Conservation (phyloP, 2,329 filamentous ascomycete species). For the Periconia sp. region DNA sequence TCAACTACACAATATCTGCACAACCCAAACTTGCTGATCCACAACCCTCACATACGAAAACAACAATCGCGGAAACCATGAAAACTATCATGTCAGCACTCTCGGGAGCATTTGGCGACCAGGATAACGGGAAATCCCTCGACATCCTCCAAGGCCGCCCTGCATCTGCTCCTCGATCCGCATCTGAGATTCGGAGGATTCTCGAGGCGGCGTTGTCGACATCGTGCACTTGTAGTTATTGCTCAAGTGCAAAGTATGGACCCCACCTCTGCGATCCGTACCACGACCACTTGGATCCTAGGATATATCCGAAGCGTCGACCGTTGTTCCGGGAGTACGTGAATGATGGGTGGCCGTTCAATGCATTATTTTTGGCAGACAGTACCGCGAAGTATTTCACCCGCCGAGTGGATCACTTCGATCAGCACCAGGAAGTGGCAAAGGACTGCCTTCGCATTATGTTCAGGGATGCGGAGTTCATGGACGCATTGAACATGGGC, state of each 20-base stretch:
- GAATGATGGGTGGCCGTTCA: background rate
- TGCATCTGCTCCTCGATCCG: background rate
- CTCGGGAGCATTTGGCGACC: background rate
- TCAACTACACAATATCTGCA: no score
- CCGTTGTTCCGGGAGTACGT: background rate
- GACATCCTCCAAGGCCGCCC: background rate
- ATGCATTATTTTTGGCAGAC: background rate
- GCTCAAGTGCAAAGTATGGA: background rate
- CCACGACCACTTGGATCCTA: background rate
- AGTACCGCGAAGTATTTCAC: background rate
- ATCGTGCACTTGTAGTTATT: background rate
- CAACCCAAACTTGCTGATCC: no score
- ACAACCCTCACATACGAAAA: no score
- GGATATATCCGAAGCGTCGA: background rate
- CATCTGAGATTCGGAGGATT: background rate
- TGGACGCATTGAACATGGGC: background rate
- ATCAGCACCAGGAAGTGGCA: background rate
- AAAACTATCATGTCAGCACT: background rate
- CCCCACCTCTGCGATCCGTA: background rate
- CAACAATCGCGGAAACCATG: background rate
- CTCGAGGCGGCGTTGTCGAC: background rate
- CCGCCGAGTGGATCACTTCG: background rate
- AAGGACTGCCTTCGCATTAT: background rate
- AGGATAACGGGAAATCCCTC: background rate
- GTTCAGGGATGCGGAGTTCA: background rate